These are phyloP conservation scores for Saturnispora saitoi DNA, from an alignment of 805 yeast genomes.

Conservation along the genomic window DNA sequence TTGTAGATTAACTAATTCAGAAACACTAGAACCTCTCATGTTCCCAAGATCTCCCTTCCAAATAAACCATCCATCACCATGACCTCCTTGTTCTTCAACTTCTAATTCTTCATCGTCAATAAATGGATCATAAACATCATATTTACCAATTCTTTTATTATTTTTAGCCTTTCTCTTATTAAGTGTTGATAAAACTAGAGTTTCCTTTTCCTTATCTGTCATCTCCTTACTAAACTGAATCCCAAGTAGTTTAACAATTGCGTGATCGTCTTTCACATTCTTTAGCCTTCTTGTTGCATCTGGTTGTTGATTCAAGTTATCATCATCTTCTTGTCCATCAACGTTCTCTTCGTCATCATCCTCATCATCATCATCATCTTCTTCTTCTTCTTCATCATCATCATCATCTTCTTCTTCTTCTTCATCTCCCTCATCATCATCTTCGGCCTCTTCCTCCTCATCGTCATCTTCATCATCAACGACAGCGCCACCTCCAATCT, in stretches of 20 bases:
- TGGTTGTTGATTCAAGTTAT: too few species aligned
- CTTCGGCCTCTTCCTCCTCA: slow-evolving; percentile 20
- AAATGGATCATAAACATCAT: slow-evolving; percentile 89
- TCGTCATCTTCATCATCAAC: slow-evolving; percentile 35
- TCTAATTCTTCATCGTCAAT: slow-evolving; percentile 89
- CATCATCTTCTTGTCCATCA: not conserved
- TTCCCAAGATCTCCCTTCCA: slow-evolving; percentile 87
- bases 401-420: slow-evolving; percentile 26
- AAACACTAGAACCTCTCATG: slow-evolving; percentile 16
- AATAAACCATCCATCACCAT: slow-evolving; percentile 93
- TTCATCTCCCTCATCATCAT: slow-evolving; percentile 20
- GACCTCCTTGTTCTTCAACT: slow-evolving; percentile 91
- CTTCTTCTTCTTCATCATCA: slow-evolving; percentile 38
- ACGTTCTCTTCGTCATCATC: slow-evolving; percentile 11
- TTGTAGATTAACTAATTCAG: not conserved
- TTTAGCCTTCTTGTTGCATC: not conserved
- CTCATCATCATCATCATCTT: slow-evolving; percentile 23
- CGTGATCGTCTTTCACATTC: slow-evolving; percentile 23
- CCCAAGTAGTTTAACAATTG: slow-evolving; percentile 23
- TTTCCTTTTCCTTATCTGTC: slow-evolving; percentile 29
- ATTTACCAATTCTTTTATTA: slow-evolving; percentile 78
- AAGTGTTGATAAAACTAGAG: slow-evolving; percentile 24
- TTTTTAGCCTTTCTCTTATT: slow-evolving; percentile 35
- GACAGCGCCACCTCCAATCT: slow-evolving; percentile 17
- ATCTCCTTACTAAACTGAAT: slow-evolving; percentile 27